A percentile compares a stretch with the other conserved stretches of the same genome.
Evolutionary conservation across 169 alveolate genomes (phyloP).

Genomic region (Eimeria mitis): DNA sequence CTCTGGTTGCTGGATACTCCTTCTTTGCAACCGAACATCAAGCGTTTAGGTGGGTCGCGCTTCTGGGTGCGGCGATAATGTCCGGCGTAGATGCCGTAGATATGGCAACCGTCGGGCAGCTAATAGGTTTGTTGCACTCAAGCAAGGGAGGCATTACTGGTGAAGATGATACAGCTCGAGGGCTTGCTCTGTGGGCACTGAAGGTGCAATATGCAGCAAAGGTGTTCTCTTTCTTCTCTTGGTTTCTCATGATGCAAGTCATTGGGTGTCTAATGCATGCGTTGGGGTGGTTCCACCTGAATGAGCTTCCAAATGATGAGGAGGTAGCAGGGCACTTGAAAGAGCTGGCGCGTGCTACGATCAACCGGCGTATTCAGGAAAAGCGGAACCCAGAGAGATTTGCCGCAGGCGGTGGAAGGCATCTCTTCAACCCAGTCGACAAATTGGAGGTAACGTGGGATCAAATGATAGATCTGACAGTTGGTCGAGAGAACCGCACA

Average conservation of each 20-base stretch:
- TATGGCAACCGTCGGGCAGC: constrained; percentile 49
- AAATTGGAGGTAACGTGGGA: constrained; percentile 67
- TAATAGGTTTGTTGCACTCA: constrained; percentile 42
- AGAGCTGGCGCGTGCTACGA: constrained; percentile 67
- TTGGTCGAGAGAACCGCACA: constrained; percentile 52
- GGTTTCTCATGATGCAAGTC: constrained; percentile 44
- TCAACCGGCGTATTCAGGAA: constrained; percentile 61
- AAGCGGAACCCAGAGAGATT: constrained; percentile 72
- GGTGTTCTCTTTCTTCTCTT: constrained; percentile 42
- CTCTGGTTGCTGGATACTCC: constrained; percentile 47
- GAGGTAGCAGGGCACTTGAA: constrained; percentile 71
- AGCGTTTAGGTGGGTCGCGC: constrained; percentile 56
- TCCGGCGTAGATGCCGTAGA: constrained; percentile 54
- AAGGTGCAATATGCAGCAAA: constrained; percentile 27
- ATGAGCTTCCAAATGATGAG: constrained; percentile 72
- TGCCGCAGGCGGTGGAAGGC: constrained; percentile 19
- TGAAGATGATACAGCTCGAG: constrained; percentile 49
- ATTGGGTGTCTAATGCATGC: constrained; percentile 69
- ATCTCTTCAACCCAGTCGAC: constrained; percentile 56
- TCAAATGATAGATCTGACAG: constrained; percentile 25
- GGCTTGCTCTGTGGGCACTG: constrained; percentile 23
- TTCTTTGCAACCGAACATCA: constrained; percentile 68
- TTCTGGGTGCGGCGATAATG: constrained; percentile 28
- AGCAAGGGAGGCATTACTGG: constrained; percentile 4
- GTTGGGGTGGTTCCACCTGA: constrained; percentile 54